Evolutionary conservation across 768 basidiomycete species (phyloP).

Genomic region (Aureoboletus auriporus): DNA sequence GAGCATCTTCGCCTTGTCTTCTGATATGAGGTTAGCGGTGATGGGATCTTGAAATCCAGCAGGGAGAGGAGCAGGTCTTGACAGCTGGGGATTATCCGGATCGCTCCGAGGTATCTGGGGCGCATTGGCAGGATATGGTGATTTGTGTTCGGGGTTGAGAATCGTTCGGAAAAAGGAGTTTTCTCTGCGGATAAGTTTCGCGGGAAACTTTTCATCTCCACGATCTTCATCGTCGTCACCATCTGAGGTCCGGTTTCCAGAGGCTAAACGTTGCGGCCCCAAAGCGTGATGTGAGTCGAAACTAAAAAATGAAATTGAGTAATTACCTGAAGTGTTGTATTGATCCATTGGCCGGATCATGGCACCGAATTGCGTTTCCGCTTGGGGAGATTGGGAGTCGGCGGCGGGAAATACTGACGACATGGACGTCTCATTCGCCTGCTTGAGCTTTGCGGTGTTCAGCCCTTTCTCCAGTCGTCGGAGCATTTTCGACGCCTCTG

Average conservation of each 20-base stretch:
- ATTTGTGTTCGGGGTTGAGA: conserved; percentile 64
- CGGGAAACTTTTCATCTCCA: conserved; percentile 68
- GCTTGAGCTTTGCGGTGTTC: conserved; percentile 72
- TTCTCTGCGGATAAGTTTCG: conserved; percentile 69
- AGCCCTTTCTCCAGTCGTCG: conserved; percentile 82
- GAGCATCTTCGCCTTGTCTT: conserved; percentile 63
- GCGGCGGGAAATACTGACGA: conserved; percentile 32
- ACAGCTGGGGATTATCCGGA: conserved; percentile 33
- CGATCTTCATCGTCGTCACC: conserved; percentile 67
- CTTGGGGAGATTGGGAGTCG: conserved; percentile 25
- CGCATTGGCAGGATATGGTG: conserved; percentile 29
- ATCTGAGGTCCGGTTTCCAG: conserved; percentile 27
- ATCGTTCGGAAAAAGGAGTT: conserved; percentile 83
- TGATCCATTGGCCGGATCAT: conserved; percentile 29
- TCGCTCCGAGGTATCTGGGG: conserved; percentile 31
- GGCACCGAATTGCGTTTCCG: conserved; percentile 25
- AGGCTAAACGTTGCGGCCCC: conserved; percentile 12
- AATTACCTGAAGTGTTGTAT: conserved; percentile 27
- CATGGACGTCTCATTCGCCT: conserved; percentile 33
- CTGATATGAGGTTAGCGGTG: conserved; percentile 63
- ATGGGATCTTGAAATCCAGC: conserved; percentile 61
- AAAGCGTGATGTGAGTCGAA: conserved; percentile 1
- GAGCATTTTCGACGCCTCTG: conserved; percentile 87
- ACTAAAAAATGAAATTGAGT: neutral
- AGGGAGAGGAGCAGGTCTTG: conserved; percentile 34